Evolutionary conservation across 768 basidiomycete genomes (phyloP).

Genomic region (Russula virescens): DNA sequence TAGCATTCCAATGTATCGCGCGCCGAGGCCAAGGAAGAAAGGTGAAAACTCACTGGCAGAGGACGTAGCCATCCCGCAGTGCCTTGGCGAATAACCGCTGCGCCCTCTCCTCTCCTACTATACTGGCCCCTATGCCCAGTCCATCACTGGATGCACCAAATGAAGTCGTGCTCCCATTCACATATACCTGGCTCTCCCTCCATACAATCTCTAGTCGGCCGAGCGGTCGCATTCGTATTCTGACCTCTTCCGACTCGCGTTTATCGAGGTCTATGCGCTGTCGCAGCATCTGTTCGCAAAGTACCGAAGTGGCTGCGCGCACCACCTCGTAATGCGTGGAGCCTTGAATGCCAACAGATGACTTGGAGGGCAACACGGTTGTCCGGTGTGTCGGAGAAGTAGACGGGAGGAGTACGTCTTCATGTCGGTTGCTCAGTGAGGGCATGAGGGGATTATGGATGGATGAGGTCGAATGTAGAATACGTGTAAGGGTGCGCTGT

Average conservation of each 20-base stretch:
- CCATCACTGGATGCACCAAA: no score
- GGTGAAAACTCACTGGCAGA: conserved; percentile 72
- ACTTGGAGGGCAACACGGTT: no score
- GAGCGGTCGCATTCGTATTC: conserved; percentile 54
- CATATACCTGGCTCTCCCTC: conserved; percentile 50
- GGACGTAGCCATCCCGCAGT: conserved; percentile 74
- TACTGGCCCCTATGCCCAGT: no score
- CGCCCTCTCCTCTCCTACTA: conserved; percentile 64
- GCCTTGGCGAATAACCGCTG: conserved; percentile 66
- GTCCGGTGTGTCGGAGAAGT: no score
- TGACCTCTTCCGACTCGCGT: conserved; percentile 70
- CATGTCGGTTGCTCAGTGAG: no score
- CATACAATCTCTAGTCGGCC: conserved; percentile 67
- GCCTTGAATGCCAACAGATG: conserved; percentile 33
- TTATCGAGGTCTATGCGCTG: conserved; percentile 44
- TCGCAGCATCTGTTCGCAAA: conserved; percentile 62
- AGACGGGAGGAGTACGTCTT: no score
- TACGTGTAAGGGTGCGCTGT: no score
- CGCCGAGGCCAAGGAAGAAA: neutral
- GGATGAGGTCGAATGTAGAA: no score
- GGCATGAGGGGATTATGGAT: no score
- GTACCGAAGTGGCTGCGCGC: conserved; percentile 53
- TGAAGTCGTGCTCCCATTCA: no score
- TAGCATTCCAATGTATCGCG: neutral
- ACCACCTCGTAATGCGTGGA: conserved; percentile 62